Base-by-base conservation (phyloP, 2,329 filamentous ascomycete species). In the Akanthomyces uredinophilus region DNA sequence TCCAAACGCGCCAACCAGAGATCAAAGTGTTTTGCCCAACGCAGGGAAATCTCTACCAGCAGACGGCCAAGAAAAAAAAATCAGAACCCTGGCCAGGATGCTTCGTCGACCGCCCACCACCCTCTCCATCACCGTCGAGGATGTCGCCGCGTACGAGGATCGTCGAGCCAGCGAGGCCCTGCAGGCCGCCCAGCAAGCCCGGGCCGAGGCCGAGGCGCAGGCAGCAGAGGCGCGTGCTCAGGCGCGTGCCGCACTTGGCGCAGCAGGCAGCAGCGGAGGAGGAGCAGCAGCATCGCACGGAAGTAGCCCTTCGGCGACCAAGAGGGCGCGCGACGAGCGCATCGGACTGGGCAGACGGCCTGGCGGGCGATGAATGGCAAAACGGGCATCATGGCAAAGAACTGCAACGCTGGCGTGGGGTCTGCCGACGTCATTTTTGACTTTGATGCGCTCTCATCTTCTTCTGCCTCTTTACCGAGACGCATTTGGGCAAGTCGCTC, bases 91-190 rank as follows among this genome's bases (percentile, higher is more conserved):
- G 4, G 2, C 27, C 32, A 60, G 1, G 13, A 87, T 89, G 86
- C 85, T 89, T 67, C 85, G 87, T 68, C 84, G 88, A 51, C 82
- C 85, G 18, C 82, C 88, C 13, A 92, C 89, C 52, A 83, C 83
- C 16, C 84, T 92, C 65, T 79, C 82, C 60, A 82, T 91, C 66
- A 91, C 88, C 2, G 79, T 85, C 53, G 86, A 90, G 70, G 89
- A 92, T 72, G 80, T 91, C 44, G 86, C 87, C 44, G 79, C 83
- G 60, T 91, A 90, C 75, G 88, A 91, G 70, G 86, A 88, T 71
- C 80, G 81, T 32, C 82, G 86, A 64, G 77, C 76, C 27, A 74
- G 74, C 59, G 74, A 79, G 64, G 76, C 75, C 37, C 70, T 73
- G 18, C 70, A 69, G 24, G 71, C 70, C 11, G 70, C 71, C 20